These are phyloP conservation scores for Aspergillus sp. DNA, from an alignment of 2,329 filamentous ascomycete species.

Conservation along the genomic window DNA sequence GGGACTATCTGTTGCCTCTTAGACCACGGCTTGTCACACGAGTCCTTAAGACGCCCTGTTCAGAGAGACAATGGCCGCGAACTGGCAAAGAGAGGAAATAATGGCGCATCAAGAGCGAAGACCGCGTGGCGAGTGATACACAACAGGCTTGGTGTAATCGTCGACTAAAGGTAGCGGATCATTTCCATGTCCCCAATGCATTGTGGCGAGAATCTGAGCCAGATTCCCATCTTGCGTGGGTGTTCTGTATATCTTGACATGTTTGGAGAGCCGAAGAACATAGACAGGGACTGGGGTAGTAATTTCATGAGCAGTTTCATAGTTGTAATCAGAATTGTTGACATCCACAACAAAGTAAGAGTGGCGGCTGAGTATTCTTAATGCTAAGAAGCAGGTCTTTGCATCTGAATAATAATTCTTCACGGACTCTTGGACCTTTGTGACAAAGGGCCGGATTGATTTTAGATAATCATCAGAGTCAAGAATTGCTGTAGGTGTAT, in stretches of 20 bases:
- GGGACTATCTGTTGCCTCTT: too few relatives aligned
- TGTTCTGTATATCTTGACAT: slow-evolving; percentile 10
- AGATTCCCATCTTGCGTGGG: slow-evolving; percentile 8
- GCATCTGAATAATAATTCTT: background rate
- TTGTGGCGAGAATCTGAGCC: slow-evolving; percentile 12
- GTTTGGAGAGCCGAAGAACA: slow-evolving; percentile 17
- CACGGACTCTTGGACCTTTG: slow-evolving; percentile 9
- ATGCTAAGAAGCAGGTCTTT: slow-evolving; percentile 18
- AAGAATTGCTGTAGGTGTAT: slow-evolving; percentile 22
- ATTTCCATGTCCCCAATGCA: slow-evolving; percentile 22
- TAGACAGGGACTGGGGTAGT: slow-evolving; percentile 18
- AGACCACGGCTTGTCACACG: too few relatives aligned
- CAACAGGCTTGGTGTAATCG: slow-evolving; percentile 3
- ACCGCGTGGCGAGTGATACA: background rate
- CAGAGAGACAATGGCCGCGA: too few relatives aligned
- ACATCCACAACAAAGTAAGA: slow-evolving; percentile 23
- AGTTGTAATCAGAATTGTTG: slow-evolving; percentile 21
- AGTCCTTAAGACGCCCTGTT: too few relatives aligned
- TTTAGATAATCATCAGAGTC: slow-evolving; percentile 14
- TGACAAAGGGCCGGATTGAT: slow-evolving; percentile 21
- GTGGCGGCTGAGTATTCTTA: slow-evolving; percentile 14
- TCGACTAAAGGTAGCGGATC: slow-evolving; percentile 24
- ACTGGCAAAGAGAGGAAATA: too few relatives aligned
- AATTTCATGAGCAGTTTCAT: slow-evolving; percentile 22
- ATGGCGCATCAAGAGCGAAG: background rate